A percentile compares a stretch with the other conserved stretches of the same genome.
Evolutionary conservation across 2,329 filamentous ascomycete species (phyloP).

Genomic region (Aspergillus phoenicis): DNA sequence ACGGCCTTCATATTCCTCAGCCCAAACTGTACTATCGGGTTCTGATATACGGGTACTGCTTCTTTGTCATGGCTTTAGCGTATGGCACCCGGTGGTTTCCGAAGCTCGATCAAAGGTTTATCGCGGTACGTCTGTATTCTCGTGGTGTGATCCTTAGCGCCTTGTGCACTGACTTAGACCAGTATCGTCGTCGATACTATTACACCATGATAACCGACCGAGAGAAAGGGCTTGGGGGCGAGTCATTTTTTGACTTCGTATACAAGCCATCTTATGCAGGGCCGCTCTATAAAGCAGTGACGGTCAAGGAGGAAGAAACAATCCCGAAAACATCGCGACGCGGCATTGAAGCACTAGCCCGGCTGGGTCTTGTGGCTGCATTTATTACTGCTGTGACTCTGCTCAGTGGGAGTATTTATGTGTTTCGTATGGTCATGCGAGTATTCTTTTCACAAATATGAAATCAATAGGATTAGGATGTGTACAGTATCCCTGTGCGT

Average conservation of each 20-base stretch:
- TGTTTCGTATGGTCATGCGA: conserved; percentile 11
- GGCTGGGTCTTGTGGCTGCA: conserved; percentile 29
- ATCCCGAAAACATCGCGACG: conserved; percentile 21
- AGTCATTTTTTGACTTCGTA: conserved; percentile 70
- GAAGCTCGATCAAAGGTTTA: conserved; percentile 55
- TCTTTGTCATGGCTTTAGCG: conserved; percentile 61
- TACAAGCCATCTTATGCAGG: conserved; percentile 45
- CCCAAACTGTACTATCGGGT: conserved; percentile 61
- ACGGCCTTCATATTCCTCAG: conserved; percentile 60
- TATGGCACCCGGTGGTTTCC: conserved; percentile 53
- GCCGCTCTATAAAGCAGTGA: too few relatives aligned
- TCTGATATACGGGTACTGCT: conserved; percentile 65
- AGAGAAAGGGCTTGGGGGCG: conserved; percentile 64
- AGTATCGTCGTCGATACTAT: conserved; percentile 54
- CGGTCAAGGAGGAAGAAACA: too few relatives aligned
- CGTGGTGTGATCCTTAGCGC: neutral
- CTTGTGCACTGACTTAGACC: neutral
- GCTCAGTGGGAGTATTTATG: conserved; percentile 12
- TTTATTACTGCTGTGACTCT: conserved; percentile 16
- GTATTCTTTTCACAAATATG: neutral
- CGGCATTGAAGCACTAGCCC: conserved; percentile 32
- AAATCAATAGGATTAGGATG: neutral
- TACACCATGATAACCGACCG: conserved; percentile 65
- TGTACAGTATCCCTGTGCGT: neutral
- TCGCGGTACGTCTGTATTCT: conserved; percentile 43